These are phyloP conservation scores for Lactifluus hygrophoroides DNA, from an alignment of 768 basidiomycete species.

Conservation along the genomic window DNA sequence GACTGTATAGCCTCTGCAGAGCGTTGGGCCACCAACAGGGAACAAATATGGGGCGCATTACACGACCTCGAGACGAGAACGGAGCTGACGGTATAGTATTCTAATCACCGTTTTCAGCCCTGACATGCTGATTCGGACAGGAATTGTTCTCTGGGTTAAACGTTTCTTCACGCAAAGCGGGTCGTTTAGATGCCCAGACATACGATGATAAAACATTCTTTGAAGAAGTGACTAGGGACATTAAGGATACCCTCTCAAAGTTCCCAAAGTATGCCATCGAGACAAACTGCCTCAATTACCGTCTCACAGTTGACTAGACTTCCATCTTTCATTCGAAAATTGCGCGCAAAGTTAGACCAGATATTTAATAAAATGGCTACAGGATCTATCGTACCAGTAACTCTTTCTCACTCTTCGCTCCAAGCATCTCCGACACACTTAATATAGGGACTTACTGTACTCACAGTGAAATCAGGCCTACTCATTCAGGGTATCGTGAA, in stretches of 20 bases:
- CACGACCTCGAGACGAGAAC: neutral
- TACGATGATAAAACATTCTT: constrained; percentile 4
- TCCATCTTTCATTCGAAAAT: neutral
- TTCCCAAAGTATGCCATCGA: neutral
- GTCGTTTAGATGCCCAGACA: neutral
- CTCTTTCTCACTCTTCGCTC: neutral
- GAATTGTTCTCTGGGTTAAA: neutral
- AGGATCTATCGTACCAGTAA: neutral
- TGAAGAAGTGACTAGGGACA: constrained; percentile 2
- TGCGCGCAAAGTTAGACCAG: neutral
- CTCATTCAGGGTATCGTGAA: constrained; percentile 11
- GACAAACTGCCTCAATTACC: neutral
- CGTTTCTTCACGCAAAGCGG: neutral
- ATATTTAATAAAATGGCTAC: neutral
- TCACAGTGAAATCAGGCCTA: constrained; percentile 3
- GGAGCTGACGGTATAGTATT: constrained; percentile 1
- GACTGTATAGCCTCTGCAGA: constrained; percentile 4
- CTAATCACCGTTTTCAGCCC: neutral
- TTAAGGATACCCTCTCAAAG: neutral
- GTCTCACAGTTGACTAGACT: neutral
- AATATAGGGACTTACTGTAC: neutral
- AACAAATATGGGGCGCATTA: constrained; percentile 1
- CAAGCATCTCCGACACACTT: neutral
- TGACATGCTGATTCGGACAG: neutral
- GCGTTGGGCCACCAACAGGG: constrained; percentile 11